A percentile compares a stretch with the other conserved stretches of the same genome.
phyloP scores from a whole-genome alignment of 2,329 filamentous ascomycete species.

The Phyllosticta citribraziliensis region DNA sequence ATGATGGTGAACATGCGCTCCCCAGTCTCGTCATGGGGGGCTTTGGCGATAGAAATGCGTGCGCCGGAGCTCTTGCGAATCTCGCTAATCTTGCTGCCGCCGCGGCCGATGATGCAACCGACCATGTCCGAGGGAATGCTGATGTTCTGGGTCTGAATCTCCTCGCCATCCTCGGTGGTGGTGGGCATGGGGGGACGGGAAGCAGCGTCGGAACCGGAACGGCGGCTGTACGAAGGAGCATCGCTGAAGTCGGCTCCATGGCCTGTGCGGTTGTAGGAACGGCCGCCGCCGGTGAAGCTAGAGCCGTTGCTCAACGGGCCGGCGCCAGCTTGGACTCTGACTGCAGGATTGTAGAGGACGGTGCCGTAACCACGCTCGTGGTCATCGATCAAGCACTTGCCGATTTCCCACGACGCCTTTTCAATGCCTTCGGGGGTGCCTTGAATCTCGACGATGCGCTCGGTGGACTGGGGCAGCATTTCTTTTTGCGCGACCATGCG shows the following conservation, averaged over 20 bases:
- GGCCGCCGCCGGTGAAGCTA: conserved; percentile 43
- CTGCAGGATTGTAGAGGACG: conserved; percentile 92
- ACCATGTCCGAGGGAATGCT: conserved; percentile 99
- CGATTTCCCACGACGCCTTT: conserved; percentile 96
- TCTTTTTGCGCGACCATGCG: conserved; percentile 99
- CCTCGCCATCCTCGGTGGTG: conserved; percentile 91
- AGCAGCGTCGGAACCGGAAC: conserved; percentile 73
- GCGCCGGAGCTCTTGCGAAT: conserved; percentile 95
- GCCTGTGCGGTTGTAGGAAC: conserved; percentile 79
- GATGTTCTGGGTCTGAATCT: conserved; percentile 98
- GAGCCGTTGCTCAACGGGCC: conserved; percentile 40
- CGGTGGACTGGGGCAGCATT: conserved; percentile 97
- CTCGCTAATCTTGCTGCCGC: conserved; percentile 94
- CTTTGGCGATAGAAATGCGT: conserved; percentile 95
- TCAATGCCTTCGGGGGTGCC: conserved; percentile 92
- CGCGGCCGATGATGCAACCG: conserved; percentile 95
- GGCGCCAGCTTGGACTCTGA: conserved; percentile 63
- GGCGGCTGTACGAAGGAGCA: conserved; percentile 60
- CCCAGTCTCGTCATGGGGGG: conserved; percentile 91
- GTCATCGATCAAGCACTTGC: conserved; percentile 95
- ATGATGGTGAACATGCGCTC: conserved; percentile 99
- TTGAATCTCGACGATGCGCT: conserved; percentile 94
- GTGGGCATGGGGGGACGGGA: conserved; percentile 68
- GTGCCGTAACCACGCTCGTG: conserved; percentile 96
- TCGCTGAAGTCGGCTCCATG: conserved; percentile 98